phyloP scores from a whole-genome alignment of 2,329 filamentous ascomycete genomes.

The Fusarium verrucosum region DNA sequence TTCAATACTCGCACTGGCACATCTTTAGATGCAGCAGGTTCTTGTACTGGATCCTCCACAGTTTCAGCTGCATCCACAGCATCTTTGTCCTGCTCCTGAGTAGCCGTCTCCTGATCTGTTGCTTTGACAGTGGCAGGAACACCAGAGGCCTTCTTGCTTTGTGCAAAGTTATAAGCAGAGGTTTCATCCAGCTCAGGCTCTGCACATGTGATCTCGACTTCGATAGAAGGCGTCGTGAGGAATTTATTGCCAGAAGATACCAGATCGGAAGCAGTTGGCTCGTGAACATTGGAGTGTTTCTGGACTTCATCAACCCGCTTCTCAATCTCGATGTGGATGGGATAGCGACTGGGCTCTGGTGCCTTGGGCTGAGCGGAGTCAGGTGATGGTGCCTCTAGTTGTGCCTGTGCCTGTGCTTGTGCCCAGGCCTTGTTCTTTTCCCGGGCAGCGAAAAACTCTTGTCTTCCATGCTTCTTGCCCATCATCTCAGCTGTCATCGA shows the following conservation, averaged over 20 bases:
- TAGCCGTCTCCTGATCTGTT: not conserved
- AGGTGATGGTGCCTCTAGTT: not conserved
- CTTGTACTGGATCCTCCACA: not conserved
- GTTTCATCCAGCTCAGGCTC: constrained; percentile 40
- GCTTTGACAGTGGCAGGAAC: not conserved
- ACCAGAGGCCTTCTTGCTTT: constrained; percentile 40
- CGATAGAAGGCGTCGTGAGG: constrained; percentile 35
- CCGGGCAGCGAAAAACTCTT: constrained; percentile 53
- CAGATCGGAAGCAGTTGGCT: constrained; percentile 31
- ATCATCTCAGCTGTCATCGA: constrained; percentile 43
- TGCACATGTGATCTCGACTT: not conserved
- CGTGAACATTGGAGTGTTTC: not conserved
- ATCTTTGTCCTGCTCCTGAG: constrained; percentile 2
- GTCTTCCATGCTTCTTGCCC: constrained; percentile 51
- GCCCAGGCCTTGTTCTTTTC: constrained; percentile 48
- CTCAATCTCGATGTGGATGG: not conserved
- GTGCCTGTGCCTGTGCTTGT: no score
- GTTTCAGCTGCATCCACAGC: constrained; percentile 1
- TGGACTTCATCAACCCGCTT: not conserved
- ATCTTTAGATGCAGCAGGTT: not conserved
- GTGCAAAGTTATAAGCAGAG: constrained; percentile 46
- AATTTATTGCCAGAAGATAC: constrained; percentile 48
- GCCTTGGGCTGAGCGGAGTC: not conserved
- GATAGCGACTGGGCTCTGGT: not conserved
- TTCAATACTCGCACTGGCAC: constrained; percentile 21